phyloP scores from a whole-genome alignment of 306 rosid species.

The Begonia loranthoides region DNA sequence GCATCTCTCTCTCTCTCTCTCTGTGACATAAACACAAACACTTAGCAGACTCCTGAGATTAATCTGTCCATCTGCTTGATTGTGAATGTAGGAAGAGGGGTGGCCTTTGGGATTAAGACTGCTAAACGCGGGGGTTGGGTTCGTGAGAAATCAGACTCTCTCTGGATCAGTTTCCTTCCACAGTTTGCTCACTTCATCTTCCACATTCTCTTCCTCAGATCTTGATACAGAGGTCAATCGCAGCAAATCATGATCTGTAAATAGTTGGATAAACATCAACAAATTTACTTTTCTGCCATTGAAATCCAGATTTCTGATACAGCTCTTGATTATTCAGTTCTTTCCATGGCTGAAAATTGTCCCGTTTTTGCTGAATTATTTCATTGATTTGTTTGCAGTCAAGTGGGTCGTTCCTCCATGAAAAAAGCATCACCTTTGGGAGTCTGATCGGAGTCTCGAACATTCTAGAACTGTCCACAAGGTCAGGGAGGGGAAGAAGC shows the following conservation, averaged over 20 bases:
- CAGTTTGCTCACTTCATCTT: slow-evolving; percentile 43
- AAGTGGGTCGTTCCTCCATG: slow-evolving; percentile 44
- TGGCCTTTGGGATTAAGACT: slow-evolving; percentile 82
- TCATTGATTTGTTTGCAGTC: slow-evolving; percentile 21
- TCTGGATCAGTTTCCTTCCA: slow-evolving; percentile 48
- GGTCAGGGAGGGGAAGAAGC: slow-evolving; percentile 38
- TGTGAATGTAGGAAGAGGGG: slow-evolving; percentile 46
- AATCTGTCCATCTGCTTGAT: neutral
- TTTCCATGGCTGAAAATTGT: no score
- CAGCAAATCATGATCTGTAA: neutral
- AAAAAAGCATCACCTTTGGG: slow-evolving; percentile 50
- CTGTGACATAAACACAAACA: neutral
- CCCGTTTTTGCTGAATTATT: no score
- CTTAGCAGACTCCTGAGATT: neutral
- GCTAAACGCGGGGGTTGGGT: slow-evolving; percentile 48
- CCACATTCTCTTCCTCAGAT: slow-evolving; percentile 42
- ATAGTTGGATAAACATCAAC: neutral
- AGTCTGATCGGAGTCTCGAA: slow-evolving; percentile 44
- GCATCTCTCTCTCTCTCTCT: slow-evolving; percentile 2
- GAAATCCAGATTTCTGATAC: no score
- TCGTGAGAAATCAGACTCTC: slow-evolving; percentile 22
- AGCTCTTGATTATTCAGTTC: no score
- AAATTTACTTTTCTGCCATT: neutral
- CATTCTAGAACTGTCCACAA: slow-evolving; percentile 36
- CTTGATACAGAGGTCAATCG: slow-evolving; percentile 44